Conservation (phyloP, 192 early-diverging fungal genomes). For the Rhizophlyctis rosea region DNA sequence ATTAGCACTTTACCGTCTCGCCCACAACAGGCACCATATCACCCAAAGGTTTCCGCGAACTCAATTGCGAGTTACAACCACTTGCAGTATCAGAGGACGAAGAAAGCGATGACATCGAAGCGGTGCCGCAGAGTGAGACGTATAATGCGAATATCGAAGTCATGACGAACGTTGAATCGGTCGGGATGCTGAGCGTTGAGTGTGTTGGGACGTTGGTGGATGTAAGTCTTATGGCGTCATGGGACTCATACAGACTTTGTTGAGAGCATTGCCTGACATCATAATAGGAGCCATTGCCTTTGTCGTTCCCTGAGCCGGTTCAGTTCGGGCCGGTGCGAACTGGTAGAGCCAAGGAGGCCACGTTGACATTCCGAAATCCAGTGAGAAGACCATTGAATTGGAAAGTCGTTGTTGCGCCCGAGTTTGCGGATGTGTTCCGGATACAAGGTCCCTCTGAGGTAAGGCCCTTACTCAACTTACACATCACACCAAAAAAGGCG, state of each 20-base stretch:
- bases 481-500: neutral
- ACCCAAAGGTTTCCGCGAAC: slow-evolving; percentile 27
- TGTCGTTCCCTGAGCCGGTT: slow-evolving; percentile 32
- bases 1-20: slow-evolving; percentile 19
- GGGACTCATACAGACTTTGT: too few relatives aligned
- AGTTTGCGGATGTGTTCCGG: slow-evolving; percentile 40
- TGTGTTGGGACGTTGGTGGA: slow-evolving; percentile 40
- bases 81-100: slow-evolving; percentile 20
- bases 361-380: slow-evolving; percentile 45
- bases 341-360: slow-evolving; percentile 5
- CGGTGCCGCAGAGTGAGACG: slow-evolving; percentile 31
- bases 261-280: too few relatives aligned
- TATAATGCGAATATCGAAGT: slow-evolving; percentile 27
- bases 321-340: slow-evolving; percentile 41
- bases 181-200: slow-evolving; percentile 20
- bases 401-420: slow-evolving; percentile 38
- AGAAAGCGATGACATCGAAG: slow-evolving; percentile 15
- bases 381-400: slow-evolving; percentile 36
- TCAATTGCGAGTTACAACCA: slow-evolving; percentile 27
- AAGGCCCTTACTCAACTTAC: slow-evolving; percentile 1
- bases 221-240: slow-evolving; percentile 34
- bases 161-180: slow-evolving; percentile 13
- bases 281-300: slow-evolving; percentile 37
- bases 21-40: slow-evolving; percentile 17
- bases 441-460: slow-evolving; percentile 24